Percentiles rank a stretch among this genome's conserved stretches.
phyloP scores from a whole-genome alignment of 2,329 filamentous ascomycete genomes.

The Hypoxylon sp. region DNA sequence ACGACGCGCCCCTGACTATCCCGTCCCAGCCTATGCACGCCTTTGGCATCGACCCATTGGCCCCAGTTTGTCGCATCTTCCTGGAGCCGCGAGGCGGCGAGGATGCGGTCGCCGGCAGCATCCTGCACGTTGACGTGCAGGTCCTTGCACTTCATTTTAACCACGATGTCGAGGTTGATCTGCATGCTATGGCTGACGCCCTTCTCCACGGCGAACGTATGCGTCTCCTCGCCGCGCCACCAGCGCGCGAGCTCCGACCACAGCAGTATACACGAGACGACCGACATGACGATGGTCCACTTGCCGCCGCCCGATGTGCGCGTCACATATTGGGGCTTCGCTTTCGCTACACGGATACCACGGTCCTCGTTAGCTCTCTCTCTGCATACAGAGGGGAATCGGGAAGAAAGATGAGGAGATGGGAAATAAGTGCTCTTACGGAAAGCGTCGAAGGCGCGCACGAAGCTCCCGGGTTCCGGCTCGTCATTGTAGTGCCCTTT shows the following conservation, averaged over 20 bases:
- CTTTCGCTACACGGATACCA: constrained; percentile 75
- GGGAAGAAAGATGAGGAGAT: not conserved
- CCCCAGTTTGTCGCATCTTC: constrained; percentile 84
- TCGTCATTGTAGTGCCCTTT: constrained; percentile 78
- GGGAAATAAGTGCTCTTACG: constrained; percentile 68
- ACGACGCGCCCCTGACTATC: constrained; percentile 67
- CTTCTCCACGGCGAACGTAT: constrained; percentile 95
- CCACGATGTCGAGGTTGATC: constrained; percentile 94
- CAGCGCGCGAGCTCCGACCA: constrained; percentile 83
- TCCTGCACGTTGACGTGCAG: constrained; percentile 98
- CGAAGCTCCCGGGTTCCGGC: constrained; percentile 74
- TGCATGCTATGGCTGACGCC: constrained; percentile 88
- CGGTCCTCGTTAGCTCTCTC: constrained; percentile 39
- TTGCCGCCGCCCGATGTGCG: constrained; percentile 88
- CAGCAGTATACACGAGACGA: constrained; percentile 80
- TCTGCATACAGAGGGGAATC: not conserved
- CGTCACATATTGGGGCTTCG: constrained; percentile 91
- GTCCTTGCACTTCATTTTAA: constrained; percentile 87
- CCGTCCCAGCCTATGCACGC: constrained; percentile 70
- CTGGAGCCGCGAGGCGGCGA: constrained; percentile 79
- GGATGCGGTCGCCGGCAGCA: constrained; percentile 89
- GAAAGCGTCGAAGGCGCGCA: constrained; percentile 96
- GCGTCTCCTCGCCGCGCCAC: constrained; percentile 86
- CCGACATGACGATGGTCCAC: constrained; percentile 87
- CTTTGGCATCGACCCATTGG: constrained; percentile 81